Base-by-base conservation (phyloP, 768 basidiomycete genomes). In the Amanita muscaria region DNA sequence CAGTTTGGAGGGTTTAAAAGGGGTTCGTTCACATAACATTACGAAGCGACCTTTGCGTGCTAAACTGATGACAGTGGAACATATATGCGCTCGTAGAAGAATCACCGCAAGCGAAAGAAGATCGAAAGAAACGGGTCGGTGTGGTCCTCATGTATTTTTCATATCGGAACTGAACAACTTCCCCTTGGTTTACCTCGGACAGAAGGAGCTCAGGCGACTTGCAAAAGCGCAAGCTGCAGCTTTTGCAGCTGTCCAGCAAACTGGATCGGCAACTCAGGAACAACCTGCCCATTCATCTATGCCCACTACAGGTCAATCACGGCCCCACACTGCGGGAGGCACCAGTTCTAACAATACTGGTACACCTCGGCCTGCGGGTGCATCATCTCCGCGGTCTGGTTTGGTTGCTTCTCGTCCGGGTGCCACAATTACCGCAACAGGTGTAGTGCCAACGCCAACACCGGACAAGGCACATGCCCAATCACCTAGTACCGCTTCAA, bases 201-300 rank as follows among this genome's bases (percentile, higher is more conserved):
- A 85, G 80, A 86, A 84, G 66, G 84, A 86, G 60, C 68, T 76
- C 52, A 84, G 78, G 64, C 76, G 76, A 40, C 71, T 80, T 25
- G 79, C 76, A 46, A 83, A 82, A 54, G 66, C 74, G 11, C 70
- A 73, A 44, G 66, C 19, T n/a, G 37, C 11, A 2, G 36, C 44
- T 3, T 16, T 35, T 16, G 44, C 36, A 15, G 44, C 35, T 27
- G 44, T 36, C 22, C 44, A 18, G 29, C 44, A 46, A 46, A 15
- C 44, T 3, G 36, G 27, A 9, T 36, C 34, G 5, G 24, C 36
- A 25, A 19, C 16, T 10, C 44, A 37, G 21, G 29, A 39, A 22
- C 44, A 46, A 39, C 18, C 42, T 44, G 36, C 35, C 1, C 36
- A 60, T 14, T 59, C 59, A 12, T 61, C 65, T 37, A 46, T 58